phyloP scores from a whole-genome alignment of 352 stramenopile genomes.

The Pythium apleroticum region DNA sequence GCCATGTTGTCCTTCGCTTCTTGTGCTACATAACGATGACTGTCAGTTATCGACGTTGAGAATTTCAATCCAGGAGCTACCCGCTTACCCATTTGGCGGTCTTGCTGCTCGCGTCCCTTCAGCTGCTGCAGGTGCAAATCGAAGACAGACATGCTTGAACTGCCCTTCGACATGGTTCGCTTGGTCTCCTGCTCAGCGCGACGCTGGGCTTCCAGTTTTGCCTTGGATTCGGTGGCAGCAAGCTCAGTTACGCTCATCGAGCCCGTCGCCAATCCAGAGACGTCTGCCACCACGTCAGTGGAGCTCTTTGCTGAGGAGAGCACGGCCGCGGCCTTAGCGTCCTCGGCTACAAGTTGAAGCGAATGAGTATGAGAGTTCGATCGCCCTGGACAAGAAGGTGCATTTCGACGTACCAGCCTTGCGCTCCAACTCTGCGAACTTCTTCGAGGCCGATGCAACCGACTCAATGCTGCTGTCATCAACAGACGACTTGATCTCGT shows the following conservation, averaged over 20 bases:
- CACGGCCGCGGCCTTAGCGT: constrained; percentile 5
- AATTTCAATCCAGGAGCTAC: neutral
- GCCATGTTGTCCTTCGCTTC: constrained; percentile 29
- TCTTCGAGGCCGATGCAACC: constrained; percentile 52
- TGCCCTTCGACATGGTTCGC: constrained; percentile 17
- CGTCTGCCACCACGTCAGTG: neutral
- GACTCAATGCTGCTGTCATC: constrained; percentile 47
- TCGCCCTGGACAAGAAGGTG: too few relatives aligned
- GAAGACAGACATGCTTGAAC: constrained; percentile 19
- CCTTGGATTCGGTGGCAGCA: constrained; percentile 9
- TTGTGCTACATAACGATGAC: constrained; percentile 10
- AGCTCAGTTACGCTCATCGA: constrained; percentile 12
- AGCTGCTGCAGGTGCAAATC: constrained; percentile 23
- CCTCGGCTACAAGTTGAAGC: too few relatives aligned
- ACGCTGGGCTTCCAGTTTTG: constrained; percentile 21
- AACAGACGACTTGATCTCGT: constrained; percentile 58
- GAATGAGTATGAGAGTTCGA: too few relatives aligned
- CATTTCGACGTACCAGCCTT: constrained; percentile 39
- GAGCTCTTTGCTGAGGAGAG: neutral
- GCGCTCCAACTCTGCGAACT: constrained; percentile 66
- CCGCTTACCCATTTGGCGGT: constrained; percentile 22
- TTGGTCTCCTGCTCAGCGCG: constrained; percentile 18
- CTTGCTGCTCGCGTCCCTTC: constrained; percentile 18
- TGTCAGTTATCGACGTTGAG: neutral
- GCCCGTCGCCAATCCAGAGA: neutral